Conservation (phyloP, 1,284 basidiomycete genomes). For the Fereydounia khargensis region DNA sequence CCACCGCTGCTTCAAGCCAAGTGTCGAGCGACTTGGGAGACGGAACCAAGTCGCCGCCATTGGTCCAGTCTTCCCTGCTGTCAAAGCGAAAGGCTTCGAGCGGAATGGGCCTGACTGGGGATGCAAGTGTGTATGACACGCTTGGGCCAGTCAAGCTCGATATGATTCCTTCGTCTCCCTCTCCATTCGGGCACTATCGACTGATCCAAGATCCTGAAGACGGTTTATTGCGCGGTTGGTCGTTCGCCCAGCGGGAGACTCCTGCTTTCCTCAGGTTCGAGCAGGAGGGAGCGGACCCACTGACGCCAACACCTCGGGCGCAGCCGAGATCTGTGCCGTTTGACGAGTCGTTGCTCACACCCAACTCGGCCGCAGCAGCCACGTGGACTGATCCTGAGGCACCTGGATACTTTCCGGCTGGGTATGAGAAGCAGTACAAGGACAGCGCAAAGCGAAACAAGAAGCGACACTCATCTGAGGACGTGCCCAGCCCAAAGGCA, state of each 20-base stretch:
- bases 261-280: too few species aligned
- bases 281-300: too few species aligned
- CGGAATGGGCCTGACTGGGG: too few species aligned
- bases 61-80: slow-evolving; percentile 10
- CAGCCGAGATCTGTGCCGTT: too few species aligned
- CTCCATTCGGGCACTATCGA: slow-evolving; percentile 18
- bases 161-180: slow-evolving; percentile 12
- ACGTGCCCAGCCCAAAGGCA: background rate
- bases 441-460: background rate
- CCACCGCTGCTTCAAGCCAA: too few species aligned
- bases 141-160: slow-evolving; percentile 14
- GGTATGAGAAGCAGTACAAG: slow-evolving; percentile 1
- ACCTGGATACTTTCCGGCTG: slow-evolving; percentile 24
- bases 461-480: background rate
- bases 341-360: slow-evolving; percentile 5
- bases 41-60: too few species aligned
- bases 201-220: too few species aligned
- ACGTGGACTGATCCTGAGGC: slow-evolving; percentile 33
- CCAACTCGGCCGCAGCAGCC: slow-evolving; percentile 27
- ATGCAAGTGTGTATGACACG: too few species aligned
- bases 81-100: slow-evolving; percentile 15
- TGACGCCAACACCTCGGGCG: too few species aligned
- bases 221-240: too few species aligned
- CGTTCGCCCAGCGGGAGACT: too few species aligned
- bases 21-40: too few species aligned